A percentile compares a stretch with the other conserved stretches of the same genome.
Conservation (phyloP, 768 basidiomycete species). For the Lentinula edodes region DNA sequence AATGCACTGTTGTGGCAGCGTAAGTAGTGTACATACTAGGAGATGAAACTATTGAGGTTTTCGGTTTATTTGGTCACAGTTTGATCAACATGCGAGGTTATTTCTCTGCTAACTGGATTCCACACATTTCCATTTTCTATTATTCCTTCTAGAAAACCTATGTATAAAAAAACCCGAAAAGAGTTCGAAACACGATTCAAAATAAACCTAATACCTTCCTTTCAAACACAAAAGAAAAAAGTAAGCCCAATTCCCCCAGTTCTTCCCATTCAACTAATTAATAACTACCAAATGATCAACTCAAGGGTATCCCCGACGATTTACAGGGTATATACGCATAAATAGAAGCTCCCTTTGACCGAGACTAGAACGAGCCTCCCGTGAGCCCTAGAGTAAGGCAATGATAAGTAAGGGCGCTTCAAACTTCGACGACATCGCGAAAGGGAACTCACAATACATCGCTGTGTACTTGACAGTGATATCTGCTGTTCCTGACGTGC, state of each 20-base stretch:
- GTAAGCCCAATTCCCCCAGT: neutral
- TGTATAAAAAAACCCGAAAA: no score
- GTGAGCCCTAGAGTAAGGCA: neutral
- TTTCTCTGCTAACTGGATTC: no score
- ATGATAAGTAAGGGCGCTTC: neutral
- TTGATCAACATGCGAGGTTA: no score
- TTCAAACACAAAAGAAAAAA: neutral
- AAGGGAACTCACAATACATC: constrained; percentile 40
- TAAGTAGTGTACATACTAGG: no score
- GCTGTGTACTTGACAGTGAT: constrained; percentile 47
- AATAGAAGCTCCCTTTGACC: no score
- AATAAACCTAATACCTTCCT: neutral
- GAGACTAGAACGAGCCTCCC: constrained; percentile 3
- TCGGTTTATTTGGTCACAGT: no score
- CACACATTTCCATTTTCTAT: no score
- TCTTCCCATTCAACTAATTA: neutral
- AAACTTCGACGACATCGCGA: neutral
- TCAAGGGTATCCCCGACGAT: neutral
- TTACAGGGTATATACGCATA: neutral
- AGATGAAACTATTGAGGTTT: no score
- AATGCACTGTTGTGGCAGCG: no score
- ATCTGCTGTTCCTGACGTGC: constrained; percentile 31
- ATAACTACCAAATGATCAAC: no score
- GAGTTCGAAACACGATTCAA: neutral
- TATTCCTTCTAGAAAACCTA: no score